phyloP scores from a whole-genome alignment of 768 basidiomycete species.

The Pisolithus sp. region DNA sequence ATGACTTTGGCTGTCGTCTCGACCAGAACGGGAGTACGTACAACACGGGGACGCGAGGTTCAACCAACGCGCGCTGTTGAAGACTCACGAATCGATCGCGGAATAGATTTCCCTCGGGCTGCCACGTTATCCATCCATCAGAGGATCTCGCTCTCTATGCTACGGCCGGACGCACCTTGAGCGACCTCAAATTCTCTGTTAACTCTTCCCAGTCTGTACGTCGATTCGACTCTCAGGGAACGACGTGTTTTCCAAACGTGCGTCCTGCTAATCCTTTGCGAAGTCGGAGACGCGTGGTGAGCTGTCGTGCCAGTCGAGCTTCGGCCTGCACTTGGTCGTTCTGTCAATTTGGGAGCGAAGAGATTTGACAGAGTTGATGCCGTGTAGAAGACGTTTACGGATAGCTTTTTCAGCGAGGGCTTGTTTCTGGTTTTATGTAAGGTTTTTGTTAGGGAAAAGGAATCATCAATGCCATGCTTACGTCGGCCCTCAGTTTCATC shows the following conservation, averaged over 20 bases:
- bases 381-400: conserved; percentile 53
- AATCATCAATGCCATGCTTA: conserved; percentile 22
- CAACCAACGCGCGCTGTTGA: conserved; percentile 81
- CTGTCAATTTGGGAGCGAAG: conserved; percentile 42
- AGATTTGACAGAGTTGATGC: conserved; percentile 49
- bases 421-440: conserved; percentile 44
- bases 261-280: conserved; percentile 65
- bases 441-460: neutral
- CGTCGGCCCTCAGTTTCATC: conserved; percentile 57
- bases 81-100: conserved; percentile 82
- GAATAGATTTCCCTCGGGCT: conserved; percentile 95
- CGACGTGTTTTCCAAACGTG: conserved; percentile 73
- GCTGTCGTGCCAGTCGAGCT: conserved; percentile 32
- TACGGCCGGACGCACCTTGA: conserved; percentile 56
- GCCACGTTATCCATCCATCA: neutral
- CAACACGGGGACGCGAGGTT: conserved; percentile 79
- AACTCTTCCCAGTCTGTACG: conserved; percentile 87
- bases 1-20: too few relatives aligned
- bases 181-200: conserved; percentile 70
- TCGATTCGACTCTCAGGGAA: conserved; percentile 63
- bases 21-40: conserved; percentile 23
- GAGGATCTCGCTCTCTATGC: too few relatives aligned
- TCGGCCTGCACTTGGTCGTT: conserved; percentile 32
- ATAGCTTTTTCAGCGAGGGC: conserved; percentile 52
- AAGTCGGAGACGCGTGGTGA: conserved; percentile 42